phyloP scores from a whole-genome alignment of 1,284 basidiomycete genomes.

The Fomitopsis palustris region DNA sequence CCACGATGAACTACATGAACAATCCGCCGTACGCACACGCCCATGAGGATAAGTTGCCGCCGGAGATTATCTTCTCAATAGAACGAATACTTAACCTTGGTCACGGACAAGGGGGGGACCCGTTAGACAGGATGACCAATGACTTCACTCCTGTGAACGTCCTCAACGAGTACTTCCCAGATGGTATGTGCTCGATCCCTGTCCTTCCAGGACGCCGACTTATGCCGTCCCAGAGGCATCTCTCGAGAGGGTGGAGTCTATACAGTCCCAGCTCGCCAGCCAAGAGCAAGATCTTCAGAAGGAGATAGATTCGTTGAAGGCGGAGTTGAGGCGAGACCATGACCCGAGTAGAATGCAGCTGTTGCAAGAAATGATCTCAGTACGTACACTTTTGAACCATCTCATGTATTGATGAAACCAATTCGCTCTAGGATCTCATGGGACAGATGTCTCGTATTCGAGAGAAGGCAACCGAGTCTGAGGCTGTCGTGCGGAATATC shows the following conservation, averaged over 20 bases:
- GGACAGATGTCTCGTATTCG: constrained; percentile 92
- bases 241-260: constrained; percentile 56
- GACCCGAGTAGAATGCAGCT: constrained; percentile 82
- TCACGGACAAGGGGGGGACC: constrained; percentile 41
- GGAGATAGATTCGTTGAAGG: constrained; percentile 71
- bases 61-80: constrained; percentile 64
- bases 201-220: not conserved
- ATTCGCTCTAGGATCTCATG: constrained; percentile 71
- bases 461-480: constrained; percentile 94
- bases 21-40: constrained; percentile 13
- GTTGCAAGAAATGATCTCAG: constrained; percentile 92
- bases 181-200: constrained; percentile 50
- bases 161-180: constrained; percentile 72
- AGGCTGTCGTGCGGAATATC: constrained; percentile 92
- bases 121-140: constrained; percentile 54
- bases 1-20: constrained; percentile 8
- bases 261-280: constrained; percentile 58
- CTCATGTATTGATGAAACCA: not conserved
- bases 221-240: constrained; percentile 53
- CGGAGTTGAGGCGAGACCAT: constrained; percentile 70
- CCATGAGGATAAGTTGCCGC: constrained; percentile 49
- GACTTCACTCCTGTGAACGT: constrained; percentile 57
- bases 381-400: constrained; percentile 31
- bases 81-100: constrained; percentile 62
- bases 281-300: constrained; percentile 61